Conservation (phyloP, 495 filamentous ascomycete genomes). For the Daldinia childiae region DNA sequence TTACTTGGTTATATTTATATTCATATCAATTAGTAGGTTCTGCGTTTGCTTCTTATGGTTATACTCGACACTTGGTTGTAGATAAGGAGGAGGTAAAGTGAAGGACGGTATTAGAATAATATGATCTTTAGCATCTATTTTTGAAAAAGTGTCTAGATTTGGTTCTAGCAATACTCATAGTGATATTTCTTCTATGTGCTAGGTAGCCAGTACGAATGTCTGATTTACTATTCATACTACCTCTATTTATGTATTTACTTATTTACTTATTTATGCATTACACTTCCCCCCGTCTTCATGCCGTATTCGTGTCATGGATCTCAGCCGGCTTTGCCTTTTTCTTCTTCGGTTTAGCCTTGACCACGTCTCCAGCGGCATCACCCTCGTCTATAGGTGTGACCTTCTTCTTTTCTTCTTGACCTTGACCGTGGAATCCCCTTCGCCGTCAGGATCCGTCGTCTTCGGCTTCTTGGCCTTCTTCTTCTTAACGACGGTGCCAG, state of each 20-base stretch:
- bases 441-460: conserved; percentile 17
- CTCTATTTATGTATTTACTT: background rate
- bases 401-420: conserved; percentile 63
- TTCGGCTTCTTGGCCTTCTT: conserved; percentile 60
- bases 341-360: conserved; percentile 50
- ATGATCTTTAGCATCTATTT: too few relatives aligned
- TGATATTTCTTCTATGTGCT: conserved; percentile 6
- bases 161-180: background rate
- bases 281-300: background rate
- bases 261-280: background rate
- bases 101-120: background rate
- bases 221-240: background rate
- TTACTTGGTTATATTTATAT: background rate
- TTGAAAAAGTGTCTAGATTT: background rate
- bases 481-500: conserved; percentile 79
- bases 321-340: conserved; percentile 52
- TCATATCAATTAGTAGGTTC: too few relatives aligned
- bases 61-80: background rate
- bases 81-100: background rate
- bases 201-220: background rate
- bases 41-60: background rate
- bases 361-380: conserved; percentile 25
- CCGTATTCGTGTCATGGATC: conserved; percentile 25
- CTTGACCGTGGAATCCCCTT: conserved; percentile 32
- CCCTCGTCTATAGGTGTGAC: conserved; percentile 34